A percentile compares a stretch with the other conserved stretches of the same genome.
These are phyloP conservation scores for Venustampulla echinocandica DNA, from an alignment of 495 filamentous ascomycete species.

Conservation along the genomic window DNA sequence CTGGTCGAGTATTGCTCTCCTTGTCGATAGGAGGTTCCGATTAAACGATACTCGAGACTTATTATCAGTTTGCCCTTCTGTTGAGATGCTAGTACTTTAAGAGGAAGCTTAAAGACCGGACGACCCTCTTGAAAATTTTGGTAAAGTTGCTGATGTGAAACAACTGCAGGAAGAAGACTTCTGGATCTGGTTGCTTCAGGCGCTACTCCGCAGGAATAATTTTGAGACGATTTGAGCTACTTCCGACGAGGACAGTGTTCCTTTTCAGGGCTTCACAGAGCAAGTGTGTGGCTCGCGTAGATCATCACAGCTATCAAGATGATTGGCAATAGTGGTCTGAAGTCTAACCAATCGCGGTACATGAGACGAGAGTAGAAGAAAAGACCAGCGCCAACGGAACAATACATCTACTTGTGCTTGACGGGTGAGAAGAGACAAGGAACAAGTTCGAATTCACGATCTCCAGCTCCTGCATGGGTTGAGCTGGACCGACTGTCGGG, in stretches of 20 bases:
- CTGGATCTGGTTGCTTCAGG: slow-evolving; percentile 13
- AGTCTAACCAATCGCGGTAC: slow-evolving; percentile 20
- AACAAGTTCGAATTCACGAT: slow-evolving; percentile 21
- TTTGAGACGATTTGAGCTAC: slow-evolving; percentile 23
- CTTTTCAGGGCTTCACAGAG: slow-evolving; percentile 23
- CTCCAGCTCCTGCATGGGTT: slow-evolving; percentile 18
- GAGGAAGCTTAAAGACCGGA: slow-evolving; percentile 8
- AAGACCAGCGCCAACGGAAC: slow-evolving; percentile 20
- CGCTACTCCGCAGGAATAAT: slow-evolving; percentile 14
- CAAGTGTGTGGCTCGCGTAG: slow-evolving; percentile 23
- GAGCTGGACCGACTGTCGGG: slow-evolving; percentile 20
- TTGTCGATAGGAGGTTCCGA: slow-evolving; percentile 11
- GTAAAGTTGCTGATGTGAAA: slow-evolving; percentile 18
- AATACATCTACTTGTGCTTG: slow-evolving; percentile 21
- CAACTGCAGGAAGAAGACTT: slow-evolving; percentile 12
- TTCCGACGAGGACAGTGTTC: slow-evolving; percentile 22
- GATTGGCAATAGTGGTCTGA: slow-evolving; percentile 23
- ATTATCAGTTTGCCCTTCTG: slow-evolving; percentile 17
- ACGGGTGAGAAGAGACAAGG: slow-evolving; percentile 17
- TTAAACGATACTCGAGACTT: slow-evolving; percentile 8
- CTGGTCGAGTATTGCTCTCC: slow-evolving; percentile 8
- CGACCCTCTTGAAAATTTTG: slow-evolving; percentile 12
- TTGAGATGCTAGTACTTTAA: slow-evolving; percentile 4
- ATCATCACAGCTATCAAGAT: slow-evolving; percentile 17
- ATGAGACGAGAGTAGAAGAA: slow-evolving; percentile 21